Evolutionary conservation across 352 stramenopile species (phyloP).

Genomic region (Pythium monospermum): DNA sequence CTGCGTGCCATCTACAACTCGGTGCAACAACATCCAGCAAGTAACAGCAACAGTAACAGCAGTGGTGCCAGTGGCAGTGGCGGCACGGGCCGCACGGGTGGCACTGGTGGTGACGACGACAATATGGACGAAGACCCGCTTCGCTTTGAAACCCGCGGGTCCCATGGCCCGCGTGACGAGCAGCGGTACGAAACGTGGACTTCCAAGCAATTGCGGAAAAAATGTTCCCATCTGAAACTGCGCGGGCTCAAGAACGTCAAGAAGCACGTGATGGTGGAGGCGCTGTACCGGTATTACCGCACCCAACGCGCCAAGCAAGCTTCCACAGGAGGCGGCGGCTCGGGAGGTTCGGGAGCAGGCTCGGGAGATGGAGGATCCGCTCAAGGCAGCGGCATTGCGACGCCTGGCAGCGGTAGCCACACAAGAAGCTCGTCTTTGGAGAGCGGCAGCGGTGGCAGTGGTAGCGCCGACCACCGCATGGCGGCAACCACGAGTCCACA

Average conservation of each 20-base stretch:
- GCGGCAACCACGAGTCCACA: neutral
- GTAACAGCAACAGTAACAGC: constrained; percentile 20
- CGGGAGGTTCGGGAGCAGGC: too few species aligned
- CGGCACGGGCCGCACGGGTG: constrained; percentile 10
- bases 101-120: constrained; percentile 2
- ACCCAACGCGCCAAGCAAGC: constrained; percentile 55
- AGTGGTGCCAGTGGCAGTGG: too few species aligned
- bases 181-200: constrained; percentile 77
- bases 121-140: constrained; percentile 16
- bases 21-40: constrained; percentile 11
- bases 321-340: too few species aligned
- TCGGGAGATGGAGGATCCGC: too few species aligned
- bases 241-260: constrained; percentile 81
- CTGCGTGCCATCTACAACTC: constrained; percentile 10
- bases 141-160: constrained; percentile 30
- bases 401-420: neutral
- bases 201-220: constrained; percentile 77
- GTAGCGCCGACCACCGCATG: neutral
- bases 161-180: constrained; percentile 51
- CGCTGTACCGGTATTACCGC: constrained; percentile 72
- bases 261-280: constrained; percentile 84
- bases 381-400: constrained; percentile 6
- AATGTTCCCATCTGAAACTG: constrained; percentile 76
- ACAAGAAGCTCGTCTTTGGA: constrained; percentile 6
- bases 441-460: neutral